Percentiles rank a stretch among this genome's conserved stretches.
These are phyloP conservation scores for Hexamita inflata DNA, from an alignment of 208 protist species.

Conservation along the genomic window DNA sequence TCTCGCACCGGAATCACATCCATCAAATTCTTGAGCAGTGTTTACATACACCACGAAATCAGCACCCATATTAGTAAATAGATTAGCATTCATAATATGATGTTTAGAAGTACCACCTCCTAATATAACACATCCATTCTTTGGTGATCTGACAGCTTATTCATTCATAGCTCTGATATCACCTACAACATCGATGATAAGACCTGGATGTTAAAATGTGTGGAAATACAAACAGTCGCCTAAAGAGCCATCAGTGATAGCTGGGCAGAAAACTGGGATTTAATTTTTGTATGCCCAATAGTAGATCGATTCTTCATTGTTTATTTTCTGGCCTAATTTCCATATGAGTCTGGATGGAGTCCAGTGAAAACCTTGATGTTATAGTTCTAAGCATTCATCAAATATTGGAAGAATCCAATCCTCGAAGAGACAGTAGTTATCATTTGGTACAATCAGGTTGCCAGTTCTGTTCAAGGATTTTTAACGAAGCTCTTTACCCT, in stretches of 20 bases:
- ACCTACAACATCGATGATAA: conserved; percentile 77
- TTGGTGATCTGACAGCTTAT: conserved; percentile 66
- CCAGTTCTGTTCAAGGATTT: conserved; percentile 89
- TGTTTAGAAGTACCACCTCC: conserved; percentile 92
- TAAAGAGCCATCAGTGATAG: conserved; percentile 87
- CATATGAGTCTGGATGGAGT: conserved; percentile 83
- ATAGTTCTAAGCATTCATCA: conserved; percentile 70
- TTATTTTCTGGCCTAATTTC: conserved; percentile 79
- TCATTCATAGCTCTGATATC: conserved; percentile 89
- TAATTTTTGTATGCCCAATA: conserved; percentile 91
- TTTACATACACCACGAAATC: conserved; percentile 89
- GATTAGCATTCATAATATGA: conserved; percentile 95
- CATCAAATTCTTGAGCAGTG: conserved; percentile 86
- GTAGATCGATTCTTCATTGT: conserved; percentile 72
- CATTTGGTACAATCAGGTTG: conserved; percentile 97
- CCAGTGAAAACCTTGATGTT: conserved; percentile 54
- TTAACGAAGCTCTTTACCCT: conserved; percentile 32
- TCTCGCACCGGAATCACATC: conserved; percentile 76
- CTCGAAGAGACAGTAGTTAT: conserved; percentile 97
- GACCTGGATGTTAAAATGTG: conserved; percentile 78
- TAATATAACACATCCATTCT: conserved; percentile 90
- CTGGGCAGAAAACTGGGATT: conserved; percentile 95
- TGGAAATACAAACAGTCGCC: conserved; percentile 99
- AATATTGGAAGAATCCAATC: conserved; percentile 95
- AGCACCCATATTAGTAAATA: conserved; percentile 91